Evolutionary conservation across 257 asterid genomes (phyloP), one percentile per base, ranked within the genome.

Genomic region (Solanum piurae): DNA sequence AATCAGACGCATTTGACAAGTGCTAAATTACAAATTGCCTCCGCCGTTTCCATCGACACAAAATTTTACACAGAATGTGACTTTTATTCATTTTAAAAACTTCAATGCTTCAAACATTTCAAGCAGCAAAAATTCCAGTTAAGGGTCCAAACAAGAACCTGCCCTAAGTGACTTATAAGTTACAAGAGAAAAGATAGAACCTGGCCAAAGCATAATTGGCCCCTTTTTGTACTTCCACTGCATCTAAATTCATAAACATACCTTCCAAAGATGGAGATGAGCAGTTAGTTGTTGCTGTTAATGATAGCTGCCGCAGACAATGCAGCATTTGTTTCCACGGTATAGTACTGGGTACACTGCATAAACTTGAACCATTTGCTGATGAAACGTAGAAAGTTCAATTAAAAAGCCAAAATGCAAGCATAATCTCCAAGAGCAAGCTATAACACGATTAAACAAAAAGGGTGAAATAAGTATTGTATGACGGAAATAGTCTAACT

Each of bases 231-330:
- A 42, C 62, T 40, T 25, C 2, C 4, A 42, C 64, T 14, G 12
- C 16, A 44, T 44, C 85, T 4, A 80, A 27, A 80, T 60, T 79
- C 34, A 85, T 60, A 86, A 88, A 90, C n/a, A 36, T 89, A 96
- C 98, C 98, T 89, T 91, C 94, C 12, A 93, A 93, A 90, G 91
- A 86, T 86, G 98, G 91, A 86, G 97, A 89, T 27, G 98, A 94
- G 46, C 89, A 76, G 89, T 84, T 91, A 12, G 94, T 66, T 64
- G 90, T 74, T 71, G 93, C 87, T 64, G 93, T 77, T 29, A 91
- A 86, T 49, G 94, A 88, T 84, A 84, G 87, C 86, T 89, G 88
- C 89, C 89, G 91, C 87, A 91, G 89, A 89, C 98, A 93, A 79
- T 91, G 90, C 83, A 95, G 90, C 94, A 95, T 93, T 88, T 91